Conservation (phyloP, 2,329 filamentous ascomycete genomes). For the Diaporthe helianthi region DNA sequence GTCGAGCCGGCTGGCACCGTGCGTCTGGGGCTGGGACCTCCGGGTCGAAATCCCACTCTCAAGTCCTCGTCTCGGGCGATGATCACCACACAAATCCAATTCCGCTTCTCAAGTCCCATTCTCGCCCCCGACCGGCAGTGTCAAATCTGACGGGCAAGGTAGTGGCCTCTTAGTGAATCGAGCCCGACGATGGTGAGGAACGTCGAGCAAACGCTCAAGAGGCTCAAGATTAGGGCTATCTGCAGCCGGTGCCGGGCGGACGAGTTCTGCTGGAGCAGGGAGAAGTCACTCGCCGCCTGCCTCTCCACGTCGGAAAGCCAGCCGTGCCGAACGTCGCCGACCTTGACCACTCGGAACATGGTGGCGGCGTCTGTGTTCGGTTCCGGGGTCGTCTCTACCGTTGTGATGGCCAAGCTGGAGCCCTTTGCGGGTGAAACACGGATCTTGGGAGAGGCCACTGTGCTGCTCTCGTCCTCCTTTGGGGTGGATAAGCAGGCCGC, state of each 20-base stretch:
- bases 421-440: conserved; percentile 10
- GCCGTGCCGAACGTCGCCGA: conserved; percentile 17
- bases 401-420: neutral
- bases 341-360: conserved; percentile 23
- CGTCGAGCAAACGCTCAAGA: conserved; percentile 32
- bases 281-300: conserved; percentile 1
- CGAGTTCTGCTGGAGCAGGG: conserved; percentile 7
- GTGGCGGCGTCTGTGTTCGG: conserved; percentile 11
- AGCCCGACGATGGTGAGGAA: conserved; percentile 31
- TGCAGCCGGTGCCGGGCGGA: conserved; percentile 25
- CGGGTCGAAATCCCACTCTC: conserved; percentile 26
- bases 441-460: neutral
- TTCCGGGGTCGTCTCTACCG: conserved; percentile 9
- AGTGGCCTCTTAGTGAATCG: conserved; percentile 30
- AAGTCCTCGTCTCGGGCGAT: conserved; percentile 10
- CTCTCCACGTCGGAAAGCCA: conserved; percentile 29
- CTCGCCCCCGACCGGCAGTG: neutral
- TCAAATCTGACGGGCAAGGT: conserved; percentile 19
- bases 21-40: neutral
- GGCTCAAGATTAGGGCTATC: conserved; percentile 27
- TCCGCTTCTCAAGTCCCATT: neutral
- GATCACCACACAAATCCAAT: conserved; percentile 24
- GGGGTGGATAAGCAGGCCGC: neutral
- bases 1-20: conserved; percentile 11
- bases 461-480: neutral